These are phyloP conservation scores for Ogataea paradorogensis DNA, from an alignment of 805 yeast genomes.

Conservation along the genomic window DNA sequence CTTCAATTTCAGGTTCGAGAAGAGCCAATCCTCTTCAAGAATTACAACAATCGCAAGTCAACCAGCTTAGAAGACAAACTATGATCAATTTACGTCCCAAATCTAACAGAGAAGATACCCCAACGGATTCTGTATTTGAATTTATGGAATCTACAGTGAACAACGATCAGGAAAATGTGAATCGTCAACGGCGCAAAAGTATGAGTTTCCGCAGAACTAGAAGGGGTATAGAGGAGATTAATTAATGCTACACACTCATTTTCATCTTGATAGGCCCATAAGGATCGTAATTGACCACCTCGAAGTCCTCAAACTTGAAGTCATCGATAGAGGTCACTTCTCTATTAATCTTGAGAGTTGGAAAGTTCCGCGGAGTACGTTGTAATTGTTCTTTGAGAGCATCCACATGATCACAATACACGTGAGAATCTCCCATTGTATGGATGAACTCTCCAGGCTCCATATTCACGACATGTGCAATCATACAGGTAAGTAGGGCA, in stretches of 20 bases:
- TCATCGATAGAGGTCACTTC: conserved; percentile 75
- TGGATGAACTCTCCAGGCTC: conserved; percentile 95
- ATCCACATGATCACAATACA: conserved; percentile 88
- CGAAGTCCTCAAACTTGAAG: conserved; percentile 85
- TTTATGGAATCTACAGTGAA: conserved; percentile 13
- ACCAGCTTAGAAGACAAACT: conserved; percentile 10
- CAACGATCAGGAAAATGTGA: conserved; percentile 16
- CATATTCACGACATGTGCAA: conserved; percentile 92
- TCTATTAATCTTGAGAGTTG: conserved; percentile 69
- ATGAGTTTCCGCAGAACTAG: conserved; percentile 8
- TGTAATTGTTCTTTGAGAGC: conserved; percentile 78
- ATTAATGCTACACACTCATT: conserved; percentile 75
- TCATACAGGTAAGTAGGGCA: conserved; percentile 88
- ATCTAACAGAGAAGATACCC: conserved; percentile 4
- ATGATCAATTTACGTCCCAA: conserved; percentile 5
- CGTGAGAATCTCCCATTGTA: conserved; percentile 96
- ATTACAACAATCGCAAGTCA: conserved; percentile 9
- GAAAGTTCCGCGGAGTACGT: conserved; percentile 77
- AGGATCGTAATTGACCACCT: conserved; percentile 75
- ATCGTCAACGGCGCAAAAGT: conserved; percentile 12
- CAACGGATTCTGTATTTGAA: conserved; percentile 18
- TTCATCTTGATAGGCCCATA: conserved; percentile 86
- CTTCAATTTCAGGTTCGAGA: conserved; percentile 4
- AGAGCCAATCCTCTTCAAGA: conserved; percentile 11
- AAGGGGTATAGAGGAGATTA: conserved; percentile 8